Base-by-base conservation (phyloP, 2,329 filamentous ascomycete genomes). In the Ceratocystiopsis brevicomis region DNA sequence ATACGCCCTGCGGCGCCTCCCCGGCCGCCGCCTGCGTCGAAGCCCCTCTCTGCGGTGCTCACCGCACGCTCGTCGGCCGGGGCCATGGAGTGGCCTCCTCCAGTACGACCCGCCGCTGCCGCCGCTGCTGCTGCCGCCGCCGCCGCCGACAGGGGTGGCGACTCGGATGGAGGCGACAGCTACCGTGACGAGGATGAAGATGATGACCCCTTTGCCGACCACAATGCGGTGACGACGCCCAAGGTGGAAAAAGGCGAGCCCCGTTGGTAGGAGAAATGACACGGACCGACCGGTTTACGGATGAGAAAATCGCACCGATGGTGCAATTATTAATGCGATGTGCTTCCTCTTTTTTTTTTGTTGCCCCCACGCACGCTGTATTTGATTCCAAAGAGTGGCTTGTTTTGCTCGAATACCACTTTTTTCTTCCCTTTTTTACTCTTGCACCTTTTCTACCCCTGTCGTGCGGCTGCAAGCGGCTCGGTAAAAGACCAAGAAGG, bases 181-280 rank as follows among this genome's bases (percentile, higher is more conserved):
- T 64, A 68, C 9, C 72, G 72, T 3, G 77, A 81, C 9, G 71
- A 72, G 3, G 77, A 81, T 11, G 77, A 81, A n/a, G 79, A 85
- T 38, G 81, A 90, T 49, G 75, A 93, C 55, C 86, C 86, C 0
- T 94, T 94, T 57, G 83, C 81, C 4, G 85, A 94, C 57, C 73
- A 72, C 37, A 87, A 93, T 56, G 81, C 76, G 5, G 68, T 83
- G 4, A 50, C 48, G 17, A 62, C 59, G 18, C 56, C 57, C 6
- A 57, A 51, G 51, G 52, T 56, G 37, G 67, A 67, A 54, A 59
- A 53, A 45, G 56, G 49, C 9, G 57, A 61, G 45, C 56, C 55
- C 19, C 53, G 49, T 46, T 62, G 60, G 44, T 59, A 45, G 5
- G 18, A 17, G 25, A 11, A 6, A 30, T 30, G 10, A 30, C 2